Evolutionary conservation across 805 yeast genomes (phyloP).

Genomic region (Cyberlindnera sargentensis): DNA sequence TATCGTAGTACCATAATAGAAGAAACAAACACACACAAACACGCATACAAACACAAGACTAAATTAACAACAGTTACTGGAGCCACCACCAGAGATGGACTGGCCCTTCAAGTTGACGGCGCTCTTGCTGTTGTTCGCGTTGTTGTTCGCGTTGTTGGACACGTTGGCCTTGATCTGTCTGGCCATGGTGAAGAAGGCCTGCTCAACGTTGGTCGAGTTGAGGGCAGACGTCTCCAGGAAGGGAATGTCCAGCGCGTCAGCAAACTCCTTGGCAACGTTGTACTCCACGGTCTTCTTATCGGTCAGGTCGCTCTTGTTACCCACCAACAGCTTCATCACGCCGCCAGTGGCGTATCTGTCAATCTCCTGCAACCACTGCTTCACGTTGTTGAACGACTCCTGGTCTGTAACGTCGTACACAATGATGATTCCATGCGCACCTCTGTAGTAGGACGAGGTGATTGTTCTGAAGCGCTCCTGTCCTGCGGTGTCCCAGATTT

Average conservation of each 20-base stretch:
- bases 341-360: constrained; percentile 96
- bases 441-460: constrained; percentile 85
- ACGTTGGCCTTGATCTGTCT: constrained; percentile 31
- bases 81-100: constrained; percentile 33
- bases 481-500: constrained; percentile 98
- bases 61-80: constrained; percentile 12
- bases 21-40: background rate
- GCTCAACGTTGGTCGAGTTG: constrained; percentile 85
- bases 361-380: constrained; percentile 93
- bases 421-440: constrained; percentile 81
- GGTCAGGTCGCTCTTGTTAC: constrained; percentile 90
- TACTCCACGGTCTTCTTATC: constrained; percentile 79
- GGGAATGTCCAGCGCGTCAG: constrained; percentile 79
- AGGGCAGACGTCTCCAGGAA: constrained; percentile 96
- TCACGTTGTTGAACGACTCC: constrained; percentile 85
- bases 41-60: background rate
- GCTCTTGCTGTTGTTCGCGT: constrained; percentile 41
- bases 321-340: constrained; percentile 89
- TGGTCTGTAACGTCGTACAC: constrained; percentile 85
- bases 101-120: constrained; percentile 72
- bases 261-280: constrained; percentile 88
- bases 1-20: background rate
- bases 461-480: constrained; percentile 93
- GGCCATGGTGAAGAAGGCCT: constrained; percentile 60
- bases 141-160: constrained; percentile 13